Conservation (phyloP, 1,284 basidiomycete species). For the Cryptococcus floricola region DNA sequence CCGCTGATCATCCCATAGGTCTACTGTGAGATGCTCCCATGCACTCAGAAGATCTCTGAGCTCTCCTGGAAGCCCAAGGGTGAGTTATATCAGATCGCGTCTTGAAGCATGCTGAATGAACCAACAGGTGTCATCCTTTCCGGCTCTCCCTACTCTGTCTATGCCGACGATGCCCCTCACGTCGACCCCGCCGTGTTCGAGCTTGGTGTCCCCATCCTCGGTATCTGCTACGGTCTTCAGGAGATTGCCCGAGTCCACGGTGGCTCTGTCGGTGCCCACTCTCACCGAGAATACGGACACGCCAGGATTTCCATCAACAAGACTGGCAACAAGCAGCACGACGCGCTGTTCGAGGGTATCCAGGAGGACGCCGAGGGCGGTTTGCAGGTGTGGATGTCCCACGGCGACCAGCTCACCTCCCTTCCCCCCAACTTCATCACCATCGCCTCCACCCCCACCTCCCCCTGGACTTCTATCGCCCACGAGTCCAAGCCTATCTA, state of each 20-base stretch:
- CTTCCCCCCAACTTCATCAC: slow-evolving; percentile 81
- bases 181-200: slow-evolving; percentile 94
- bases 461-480: slow-evolving; percentile 90
- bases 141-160: slow-evolving; percentile 97
- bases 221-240: slow-evolving; percentile 97
- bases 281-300: slow-evolving; percentile 93
- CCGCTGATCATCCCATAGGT: slow-evolving; percentile 51
- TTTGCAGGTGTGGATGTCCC: slow-evolving; percentile 90
- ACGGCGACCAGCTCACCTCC: slow-evolving; percentile 87
- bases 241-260: slow-evolving; percentile 90
- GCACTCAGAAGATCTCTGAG: slow-evolving; percentile 87
- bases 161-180: slow-evolving; percentile 86
- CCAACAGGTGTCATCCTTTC: slow-evolving; percentile 87
- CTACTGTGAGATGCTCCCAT: slow-evolving; percentile 97
- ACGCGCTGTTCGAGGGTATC: slow-evolving; percentile 80
- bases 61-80: slow-evolving; percentile 94
- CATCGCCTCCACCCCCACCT: slow-evolving; percentile 80
- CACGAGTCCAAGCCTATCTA: slow-evolving; percentile 87
- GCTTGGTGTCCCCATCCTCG: slow-evolving; percentile 85
- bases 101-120: too few species aligned
- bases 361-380: slow-evolving; percentile 51
- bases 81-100: slow-evolving; percentile 37
- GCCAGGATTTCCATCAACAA: slow-evolving; percentile 75
- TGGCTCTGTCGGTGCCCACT: slow-evolving; percentile 81
- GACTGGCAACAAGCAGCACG: slow-evolving; percentile 60